Conservation (phyloP, 2,329 filamentous ascomycete genomes). For the Ramichloridium luteum region DNA sequence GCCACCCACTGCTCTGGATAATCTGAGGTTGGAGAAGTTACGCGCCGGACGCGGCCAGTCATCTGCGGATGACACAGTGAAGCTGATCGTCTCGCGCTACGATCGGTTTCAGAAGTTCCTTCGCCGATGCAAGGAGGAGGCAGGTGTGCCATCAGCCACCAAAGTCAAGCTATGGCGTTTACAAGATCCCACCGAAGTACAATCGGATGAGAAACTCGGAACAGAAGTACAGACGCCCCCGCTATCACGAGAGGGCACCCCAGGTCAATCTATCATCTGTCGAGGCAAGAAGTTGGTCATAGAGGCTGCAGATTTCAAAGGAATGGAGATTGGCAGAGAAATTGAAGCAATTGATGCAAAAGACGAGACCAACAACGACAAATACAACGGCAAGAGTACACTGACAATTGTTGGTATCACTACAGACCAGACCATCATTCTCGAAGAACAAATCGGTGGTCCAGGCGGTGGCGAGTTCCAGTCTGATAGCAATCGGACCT, state of each 20-base stretch:
- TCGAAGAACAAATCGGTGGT: constrained; percentile 62
- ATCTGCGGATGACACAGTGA: constrained; percentile 43
- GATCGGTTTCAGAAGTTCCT: constrained; percentile 64
- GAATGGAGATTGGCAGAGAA: constrained; percentile 50
- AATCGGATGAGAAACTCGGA: constrained; percentile 16
- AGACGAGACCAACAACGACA: constrained; percentile 60
- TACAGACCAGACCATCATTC: constrained; percentile 63
- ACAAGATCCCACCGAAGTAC: constrained; percentile 29
- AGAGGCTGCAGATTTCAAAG: constrained; percentile 49
- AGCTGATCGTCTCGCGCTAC: constrained; percentile 58
- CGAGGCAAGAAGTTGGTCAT: constrained; percentile 44
- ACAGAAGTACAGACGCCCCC: constrained; percentile 34
- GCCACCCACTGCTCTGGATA: constrained; percentile 7
- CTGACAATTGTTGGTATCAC: constrained; percentile 53
- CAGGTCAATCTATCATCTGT: neutral
- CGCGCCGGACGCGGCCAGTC: constrained; percentile 14
- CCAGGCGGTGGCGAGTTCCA: constrained; percentile 43
- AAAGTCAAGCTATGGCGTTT: constrained; percentile 71
- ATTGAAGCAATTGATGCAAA: constrained; percentile 51
- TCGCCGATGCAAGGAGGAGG: constrained; percentile 55
- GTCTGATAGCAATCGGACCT: constrained; percentile 33
- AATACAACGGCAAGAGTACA: constrained; percentile 63
- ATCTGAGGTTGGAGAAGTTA: constrained; percentile 9
- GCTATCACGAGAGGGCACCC: constrained; percentile 32
- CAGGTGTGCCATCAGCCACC: constrained; percentile 53